A percentile compares a stretch with the other conserved stretches of the same genome.
These are phyloP conservation scores for Ogataea ganodermae DNA, from an alignment of 805 yeast genomes.

Conservation along the genomic window DNA sequence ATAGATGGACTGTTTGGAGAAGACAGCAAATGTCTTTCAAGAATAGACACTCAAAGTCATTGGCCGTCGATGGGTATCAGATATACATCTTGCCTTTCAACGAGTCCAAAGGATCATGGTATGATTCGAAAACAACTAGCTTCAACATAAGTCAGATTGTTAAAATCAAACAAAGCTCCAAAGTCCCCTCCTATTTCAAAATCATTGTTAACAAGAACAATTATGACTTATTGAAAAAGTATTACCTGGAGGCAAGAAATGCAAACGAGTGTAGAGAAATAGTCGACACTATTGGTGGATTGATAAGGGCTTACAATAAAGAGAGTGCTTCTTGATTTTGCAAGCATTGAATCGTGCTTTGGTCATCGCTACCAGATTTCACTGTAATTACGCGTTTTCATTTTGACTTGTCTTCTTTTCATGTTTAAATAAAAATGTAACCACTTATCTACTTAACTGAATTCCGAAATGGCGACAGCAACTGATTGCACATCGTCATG, in stretches of 20 bases:
- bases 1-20: constrained; percentile 86
- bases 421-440: background rate
- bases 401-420: too few relatives aligned
- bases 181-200: constrained; percentile 78
- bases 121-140: constrained; percentile 78
- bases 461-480: constrained; percentile 86
- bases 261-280: constrained; percentile 69
- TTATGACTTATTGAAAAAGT: constrained; percentile 67
- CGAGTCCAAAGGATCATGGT: constrained; percentile 61
- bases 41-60: constrained; percentile 74
- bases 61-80: constrained; percentile 93
- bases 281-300: constrained; percentile 63
- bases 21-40: constrained; percentile 84
- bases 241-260: constrained; percentile 78
- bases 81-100: constrained; percentile 86
- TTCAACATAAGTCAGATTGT: constrained; percentile 81
- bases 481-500: constrained; percentile 98
- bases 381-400: too few relatives aligned
- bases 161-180: constrained; percentile 72
- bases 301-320: constrained; percentile 50
- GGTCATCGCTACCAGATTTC: too few relatives aligned
- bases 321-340: constrained; percentile 3
- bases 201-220: constrained; percentile 66
- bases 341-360: background rate
- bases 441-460: constrained; percentile 14